A percentile compares a stretch with the other conserved stretches of the same genome.
These are phyloP conservation scores for Curvularia sp. DNA, from an alignment of 2,329 filamentous ascomycete species.

Conservation along the genomic window DNA sequence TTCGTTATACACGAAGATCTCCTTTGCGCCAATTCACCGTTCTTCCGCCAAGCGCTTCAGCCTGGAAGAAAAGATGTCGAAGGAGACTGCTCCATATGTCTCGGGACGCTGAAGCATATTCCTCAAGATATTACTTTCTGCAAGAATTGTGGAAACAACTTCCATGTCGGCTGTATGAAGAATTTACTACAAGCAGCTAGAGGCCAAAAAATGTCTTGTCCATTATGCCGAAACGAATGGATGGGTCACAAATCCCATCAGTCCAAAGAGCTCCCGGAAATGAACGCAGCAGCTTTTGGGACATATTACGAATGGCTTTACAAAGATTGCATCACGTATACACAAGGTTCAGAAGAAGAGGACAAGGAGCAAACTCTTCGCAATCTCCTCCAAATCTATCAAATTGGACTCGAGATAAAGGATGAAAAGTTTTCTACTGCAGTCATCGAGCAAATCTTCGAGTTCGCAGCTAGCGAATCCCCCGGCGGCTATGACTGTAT, in stretches of 20 bases:
- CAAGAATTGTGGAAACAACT: constrained; percentile 7
- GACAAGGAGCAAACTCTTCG: neutral
- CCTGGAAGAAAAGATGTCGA: neutral
- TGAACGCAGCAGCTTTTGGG: neutral
- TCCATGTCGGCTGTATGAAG: neutral
- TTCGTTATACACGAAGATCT: constrained; percentile 3
- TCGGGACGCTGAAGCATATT: neutral
- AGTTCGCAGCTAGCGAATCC: too few species aligned
- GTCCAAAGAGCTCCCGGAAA: too few species aligned
- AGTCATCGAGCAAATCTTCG: too few species aligned
- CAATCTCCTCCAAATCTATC: neutral
- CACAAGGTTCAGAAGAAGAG: too few species aligned
- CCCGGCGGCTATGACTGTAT: too few species aligned
- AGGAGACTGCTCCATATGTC: neutral
- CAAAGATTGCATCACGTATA: neutral
- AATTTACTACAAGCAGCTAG: too few species aligned
- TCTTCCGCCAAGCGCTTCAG: neutral
- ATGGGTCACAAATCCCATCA: too few species aligned
- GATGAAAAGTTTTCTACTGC: too few species aligned
- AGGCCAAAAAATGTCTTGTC: too few species aligned
- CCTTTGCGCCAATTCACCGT: neutral
- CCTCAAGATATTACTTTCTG: neutral
- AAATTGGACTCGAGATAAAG: neutral
- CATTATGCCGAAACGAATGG: too few species aligned
- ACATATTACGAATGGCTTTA: neutral